These are phyloP conservation scores for Nicotiana tomentosiformis DNA, from an alignment of 257 asterid species.

Conservation along the genomic window DNA sequence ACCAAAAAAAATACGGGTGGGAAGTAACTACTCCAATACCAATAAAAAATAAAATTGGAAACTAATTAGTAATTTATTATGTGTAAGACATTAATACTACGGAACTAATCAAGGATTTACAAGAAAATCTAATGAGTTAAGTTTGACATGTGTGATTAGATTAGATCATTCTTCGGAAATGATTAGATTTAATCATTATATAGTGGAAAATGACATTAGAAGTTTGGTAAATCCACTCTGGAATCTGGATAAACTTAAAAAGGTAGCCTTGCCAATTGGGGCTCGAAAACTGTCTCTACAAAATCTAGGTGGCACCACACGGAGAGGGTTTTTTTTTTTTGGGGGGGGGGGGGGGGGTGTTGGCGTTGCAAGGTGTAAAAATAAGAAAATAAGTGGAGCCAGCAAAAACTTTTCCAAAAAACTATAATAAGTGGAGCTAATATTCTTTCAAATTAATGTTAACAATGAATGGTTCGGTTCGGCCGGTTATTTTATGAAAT, in stretches of 20 bases:
- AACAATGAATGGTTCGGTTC: too few species aligned
- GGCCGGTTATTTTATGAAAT: too few species aligned
- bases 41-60: not conserved
- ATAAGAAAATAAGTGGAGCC: too few species aligned
- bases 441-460: too few species aligned
- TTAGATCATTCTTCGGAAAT: not conserved
- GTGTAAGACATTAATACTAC: not conserved
- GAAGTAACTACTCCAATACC: too few species aligned
- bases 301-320: not conserved
- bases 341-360: too few species aligned
- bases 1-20: not conserved
- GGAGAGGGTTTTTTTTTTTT: not conserved
- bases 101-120: not conserved
- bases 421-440: too few species aligned
- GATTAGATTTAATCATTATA: constrained; percentile 4
- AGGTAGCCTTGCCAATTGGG: not conserved
- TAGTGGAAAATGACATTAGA: not conserved
- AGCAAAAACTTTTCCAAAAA: too few species aligned
- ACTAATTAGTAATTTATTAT: not conserved
- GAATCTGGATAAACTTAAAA: constrained; percentile 1
- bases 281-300: not conserved
- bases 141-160: not conserved
- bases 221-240: constrained; percentile 5
- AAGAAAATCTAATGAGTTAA: not conserved
- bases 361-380: too few species aligned